phyloP scores from a whole-genome alignment of 2,329 filamentous ascomycete genomes.

The Colletotrichum sansevieriae region DNA sequence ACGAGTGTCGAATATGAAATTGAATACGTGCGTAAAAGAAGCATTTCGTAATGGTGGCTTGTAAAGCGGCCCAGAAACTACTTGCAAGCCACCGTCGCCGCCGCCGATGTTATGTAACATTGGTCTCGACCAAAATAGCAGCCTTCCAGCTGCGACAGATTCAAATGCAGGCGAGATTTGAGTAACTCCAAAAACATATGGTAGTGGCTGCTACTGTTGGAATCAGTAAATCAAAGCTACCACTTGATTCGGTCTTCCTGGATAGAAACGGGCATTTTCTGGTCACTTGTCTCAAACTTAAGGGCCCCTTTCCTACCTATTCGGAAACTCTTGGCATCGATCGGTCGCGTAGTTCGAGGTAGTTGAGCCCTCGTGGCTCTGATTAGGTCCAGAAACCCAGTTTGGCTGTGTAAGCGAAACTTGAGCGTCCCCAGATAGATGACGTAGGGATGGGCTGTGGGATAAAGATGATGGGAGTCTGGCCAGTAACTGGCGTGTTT shows the following conservation, averaged over 20 bases:
- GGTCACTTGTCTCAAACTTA: conserved; percentile 30
- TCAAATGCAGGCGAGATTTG: background rate
- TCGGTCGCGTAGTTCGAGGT: background rate
- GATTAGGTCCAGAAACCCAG: background rate
- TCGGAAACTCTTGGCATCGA: conserved; percentile 31
- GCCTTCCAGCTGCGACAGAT: background rate
- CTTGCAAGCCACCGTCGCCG: background rate
- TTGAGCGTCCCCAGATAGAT: background rate
- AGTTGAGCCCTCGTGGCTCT: background rate
- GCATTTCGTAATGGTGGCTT: background rate
- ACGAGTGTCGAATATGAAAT: background rate
- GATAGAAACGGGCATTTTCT: conserved; percentile 2
- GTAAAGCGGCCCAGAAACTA: background rate
- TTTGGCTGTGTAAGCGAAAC: background rate
- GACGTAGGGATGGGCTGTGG: background rate
- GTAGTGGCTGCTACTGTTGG: background rate
- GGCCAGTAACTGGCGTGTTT: background rate
- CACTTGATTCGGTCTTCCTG: background rate
- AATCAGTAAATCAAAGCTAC: background rate
- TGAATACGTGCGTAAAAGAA: conserved; percentile 1
- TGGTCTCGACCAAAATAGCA: background rate
- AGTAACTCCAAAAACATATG: background rate
- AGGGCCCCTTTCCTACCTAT: conserved; percentile 19
- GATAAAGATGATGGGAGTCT: background rate
- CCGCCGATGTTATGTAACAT: background rate